phyloP scores from a whole-genome alignment of 106 monocot species.

The Dactylorhiza incarnata region DNA sequence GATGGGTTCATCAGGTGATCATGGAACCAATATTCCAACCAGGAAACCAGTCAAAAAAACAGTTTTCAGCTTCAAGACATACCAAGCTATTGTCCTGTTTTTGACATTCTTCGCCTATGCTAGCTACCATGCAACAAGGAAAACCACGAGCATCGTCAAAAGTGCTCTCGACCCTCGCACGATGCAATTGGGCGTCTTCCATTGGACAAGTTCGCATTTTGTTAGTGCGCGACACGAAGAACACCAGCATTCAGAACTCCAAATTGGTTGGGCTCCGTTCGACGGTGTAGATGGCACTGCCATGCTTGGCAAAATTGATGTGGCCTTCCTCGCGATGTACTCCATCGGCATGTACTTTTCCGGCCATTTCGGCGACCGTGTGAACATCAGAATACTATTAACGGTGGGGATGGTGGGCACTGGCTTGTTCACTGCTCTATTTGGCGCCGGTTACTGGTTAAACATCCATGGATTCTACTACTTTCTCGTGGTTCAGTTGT shows the following conservation, averaged over 20 bases:
- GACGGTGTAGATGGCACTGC: constrained; percentile 45
- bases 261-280: constrained; percentile 84
- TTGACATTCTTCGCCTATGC: constrained; percentile 78
- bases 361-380: constrained; percentile 81
- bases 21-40: background rate
- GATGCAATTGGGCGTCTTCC: constrained; percentile 17
- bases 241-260: constrained; percentile 8
- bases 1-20: constrained; percentile 29
- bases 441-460: constrained; percentile 83
- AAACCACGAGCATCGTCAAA: constrained; percentile 40
- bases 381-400: constrained; percentile 64
- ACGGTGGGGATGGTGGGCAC: constrained; percentile 81
- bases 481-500: constrained; percentile 67
- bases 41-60: constrained; percentile 40
- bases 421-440: constrained; percentile 68
- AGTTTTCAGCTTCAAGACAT: constrained; percentile 35
- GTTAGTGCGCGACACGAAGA: background rate
- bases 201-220: constrained; percentile 20
- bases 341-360: constrained; percentile 90
- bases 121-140: constrained; percentile 74
- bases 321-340: constrained; percentile 78
- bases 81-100: constrained; percentile 60
- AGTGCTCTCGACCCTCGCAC: constrained; percentile 52
- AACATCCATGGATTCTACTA: constrained; percentile 80
- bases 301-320: constrained; percentile 79